Conservation (phyloP, 345 rosid genomes). For the Physaria fendleri region DNA sequence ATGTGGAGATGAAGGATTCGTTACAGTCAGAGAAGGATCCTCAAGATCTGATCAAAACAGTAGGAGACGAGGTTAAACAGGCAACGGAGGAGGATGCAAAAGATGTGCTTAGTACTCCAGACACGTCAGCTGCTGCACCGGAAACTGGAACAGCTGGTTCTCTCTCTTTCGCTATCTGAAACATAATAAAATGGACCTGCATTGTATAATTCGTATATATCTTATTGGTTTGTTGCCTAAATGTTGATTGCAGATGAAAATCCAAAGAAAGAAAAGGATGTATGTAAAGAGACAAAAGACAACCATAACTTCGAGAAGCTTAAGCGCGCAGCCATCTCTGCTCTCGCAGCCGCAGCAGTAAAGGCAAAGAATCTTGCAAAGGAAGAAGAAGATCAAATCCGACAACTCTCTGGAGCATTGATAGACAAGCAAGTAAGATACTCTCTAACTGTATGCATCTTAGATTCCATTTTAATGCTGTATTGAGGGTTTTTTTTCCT, state of each 20-base stretch:
- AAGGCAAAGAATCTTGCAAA: slow-evolving; percentile 82
- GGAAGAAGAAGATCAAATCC: slow-evolving; percentile 83
- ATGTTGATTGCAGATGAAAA: slow-evolving; percentile 24
- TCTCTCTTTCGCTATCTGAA: neutral
- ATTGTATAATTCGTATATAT: neutral
- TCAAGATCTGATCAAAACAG: slow-evolving; percentile 16
- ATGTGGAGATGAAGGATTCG: slow-evolving; percentile 36
- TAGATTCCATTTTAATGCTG: neutral
- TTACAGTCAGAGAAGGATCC: slow-evolving; percentile 33
- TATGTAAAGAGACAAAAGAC: slow-evolving; percentile 39
- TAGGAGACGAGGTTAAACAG: slow-evolving; percentile 19
- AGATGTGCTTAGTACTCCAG: slow-evolving; percentile 37
- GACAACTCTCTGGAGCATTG: slow-evolving; percentile 56
- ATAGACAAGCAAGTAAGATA: slow-evolving; percentile 79
- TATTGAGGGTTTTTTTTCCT: neutral
- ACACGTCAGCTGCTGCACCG: slow-evolving; percentile 6
- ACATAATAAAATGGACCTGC: neutral
- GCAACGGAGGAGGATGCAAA: slow-evolving; percentile 29
- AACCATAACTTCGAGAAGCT: slow-evolving; percentile 47
- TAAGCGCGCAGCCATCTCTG: slow-evolving; percentile 70
- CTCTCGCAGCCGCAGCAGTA: slow-evolving; percentile 93
- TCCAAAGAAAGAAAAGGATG: slow-evolving; percentile 38
- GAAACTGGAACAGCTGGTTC: slow-evolving; percentile 25
- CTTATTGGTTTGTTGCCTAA: slow-evolving; percentile 1
- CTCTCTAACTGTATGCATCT: neutral